Conservation (phyloP, 306 rosid genomes). For the barrel medic (Medicago truncatula) region MtrunA17r5.0-ANR NC_053049.1:18697501-18698000, state of each 20-base stretch:
- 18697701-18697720: neutral
- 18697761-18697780: neutral
- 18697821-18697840: constrained; percentile 12
- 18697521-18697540: no score
- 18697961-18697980: constrained; percentile 12
- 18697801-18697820: neutral
- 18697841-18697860: constrained; percentile 11
- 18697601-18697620: constrained; percentile 33
- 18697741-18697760: constrained; percentile 14
- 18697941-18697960: constrained; percentile 21
- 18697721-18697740: neutral
- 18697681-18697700: neutral
- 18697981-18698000: neutral
- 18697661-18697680: constrained; percentile 1
- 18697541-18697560: no score
- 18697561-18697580: neutral
- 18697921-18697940: no score
- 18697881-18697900: constrained; percentile 8
- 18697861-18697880: neutral
- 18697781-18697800: neutral
- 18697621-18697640: constrained; percentile 17
- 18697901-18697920: neutral
- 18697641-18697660: neutral
- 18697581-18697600: neutral
- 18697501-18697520: no score